Evolutionary conservation across 345 rosid species (phyloP), one percentile per base, ranked within the genome.

Genomic region (Gynandropsis gynandra): DNA sequence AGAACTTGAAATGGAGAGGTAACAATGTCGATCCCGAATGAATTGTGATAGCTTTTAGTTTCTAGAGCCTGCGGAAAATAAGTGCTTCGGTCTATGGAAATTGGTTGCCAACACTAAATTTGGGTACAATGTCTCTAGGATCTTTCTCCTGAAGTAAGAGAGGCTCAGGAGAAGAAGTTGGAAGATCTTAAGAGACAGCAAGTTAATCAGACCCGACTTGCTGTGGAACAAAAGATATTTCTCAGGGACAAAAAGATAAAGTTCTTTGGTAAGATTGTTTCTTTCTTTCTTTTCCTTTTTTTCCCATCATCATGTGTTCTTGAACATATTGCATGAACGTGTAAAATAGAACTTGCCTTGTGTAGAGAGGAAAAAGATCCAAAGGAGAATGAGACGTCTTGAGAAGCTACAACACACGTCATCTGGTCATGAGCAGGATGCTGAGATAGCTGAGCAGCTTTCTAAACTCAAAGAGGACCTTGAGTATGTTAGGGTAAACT

Each of bases 401-500:
- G 99, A 93, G 87, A 93, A 85, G 67, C 64, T 79, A 63, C 97
- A 88, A 13, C 94, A 95, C 4, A 53, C 81, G 61, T 79, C 86
- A 9, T 80, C 89, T 5, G 71, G 80, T 8, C 94, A 79, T 65
- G 66, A 71, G 1, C 93, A 87, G 47, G 95, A 93, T 64, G 64
- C 72, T 1, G 79, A 80, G 19, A 69, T 65, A 54, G 63, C 80
- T 35, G 83, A 78, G 42, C 97, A 83, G 70, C 86, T 87, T 21
- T 69, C 52, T 56, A 83, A 88, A 57, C 77, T 85, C 67, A 85
- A 93, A 69, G 99, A 93, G 66, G 99, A 93, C 70, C 97, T 88
- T 57, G 99, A 93, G 67, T 93, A 93, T 69, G 94, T 93, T 65
- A 60, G 95, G 88, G 99, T 88, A 69, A 59, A 75, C 58, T 63